These are phyloP conservation scores for Millerozyma acaciae DNA, from an alignment of 805 yeast species.

Conservation along the genomic window DNA sequence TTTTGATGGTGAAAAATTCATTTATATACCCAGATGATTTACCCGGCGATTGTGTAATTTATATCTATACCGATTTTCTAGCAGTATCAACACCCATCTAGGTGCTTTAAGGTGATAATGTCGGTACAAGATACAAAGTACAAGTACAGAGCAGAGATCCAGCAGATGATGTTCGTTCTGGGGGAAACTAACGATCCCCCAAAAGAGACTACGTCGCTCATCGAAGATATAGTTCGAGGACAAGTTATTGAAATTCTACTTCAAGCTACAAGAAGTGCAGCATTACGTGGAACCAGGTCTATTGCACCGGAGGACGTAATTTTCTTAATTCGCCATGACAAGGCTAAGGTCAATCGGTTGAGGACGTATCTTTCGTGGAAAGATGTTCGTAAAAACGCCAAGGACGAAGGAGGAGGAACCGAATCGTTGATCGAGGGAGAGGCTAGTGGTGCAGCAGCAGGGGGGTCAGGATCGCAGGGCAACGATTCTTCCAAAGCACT, in stretches of 20 bases:
- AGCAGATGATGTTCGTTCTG: constrained; percentile 96
- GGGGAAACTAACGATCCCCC: constrained; percentile 97
- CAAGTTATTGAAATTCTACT: constrained; percentile 85
- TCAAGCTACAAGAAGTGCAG: constrained; percentile 76
- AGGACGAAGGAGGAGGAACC: constrained; percentile 50
- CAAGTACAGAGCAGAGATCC: constrained; percentile 87
- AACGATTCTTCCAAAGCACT: constrained; percentile 41
- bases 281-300: constrained; percentile 73
- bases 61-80: no score
- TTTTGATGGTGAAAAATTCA: no score
- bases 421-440: constrained; percentile 50
- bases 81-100: no score
- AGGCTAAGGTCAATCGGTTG: constrained; percentile 86
- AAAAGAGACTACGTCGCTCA: constrained; percentile 81
- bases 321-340: constrained; percentile 86
- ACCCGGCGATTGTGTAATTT: constrained; percentile 1
- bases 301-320: constrained; percentile 92
- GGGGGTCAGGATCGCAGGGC: constrained; percentile 29
- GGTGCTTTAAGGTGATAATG: background rate
- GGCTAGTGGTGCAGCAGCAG: constrained; percentile 39
- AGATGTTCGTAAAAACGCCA: constrained; percentile 81
- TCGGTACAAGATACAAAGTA: constrained; percentile 40
- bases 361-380: constrained; percentile 95
- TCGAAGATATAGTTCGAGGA: constrained; percentile 91
- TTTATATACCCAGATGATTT: background rate